phyloP scores from a whole-genome alignment of 2,329 filamentous ascomycete genomes.

The Ascochyta lentis region DNA sequence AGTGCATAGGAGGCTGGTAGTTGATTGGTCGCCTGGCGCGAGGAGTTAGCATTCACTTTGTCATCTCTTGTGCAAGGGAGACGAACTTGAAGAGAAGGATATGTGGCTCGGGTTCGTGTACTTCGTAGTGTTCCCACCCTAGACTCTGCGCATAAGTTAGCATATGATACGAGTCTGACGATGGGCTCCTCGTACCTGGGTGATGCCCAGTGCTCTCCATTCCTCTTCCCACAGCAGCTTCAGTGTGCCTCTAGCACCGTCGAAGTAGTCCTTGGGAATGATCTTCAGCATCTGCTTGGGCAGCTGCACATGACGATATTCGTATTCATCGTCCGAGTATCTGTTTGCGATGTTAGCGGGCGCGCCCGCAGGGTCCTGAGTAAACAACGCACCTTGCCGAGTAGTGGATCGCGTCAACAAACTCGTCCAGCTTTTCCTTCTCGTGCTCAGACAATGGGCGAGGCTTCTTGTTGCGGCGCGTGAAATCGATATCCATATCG shows the following conservation, averaged over 20 bases:
- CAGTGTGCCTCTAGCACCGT: slow-evolving; percentile 84
- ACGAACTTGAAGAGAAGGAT: slow-evolving; percentile 98
- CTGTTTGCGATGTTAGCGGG: slow-evolving; percentile 57
- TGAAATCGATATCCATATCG: slow-evolving; percentile 74
- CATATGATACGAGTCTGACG: neutral
- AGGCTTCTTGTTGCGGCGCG: slow-evolving; percentile 84
- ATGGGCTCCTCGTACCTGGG: slow-evolving; percentile 70
- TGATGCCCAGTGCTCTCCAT: slow-evolving; percentile 96
- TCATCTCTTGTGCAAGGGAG: neutral
- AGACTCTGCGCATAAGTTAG: slow-evolving; percentile 70
- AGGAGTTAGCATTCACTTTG: slow-evolving; percentile 4
- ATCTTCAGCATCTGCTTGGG: slow-evolving; percentile 98
- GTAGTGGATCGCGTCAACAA: slow-evolving; percentile 93
- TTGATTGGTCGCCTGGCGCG: slow-evolving; percentile 76
- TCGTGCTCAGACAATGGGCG: slow-evolving; percentile 81
- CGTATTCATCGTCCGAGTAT: slow-evolving; percentile 90
- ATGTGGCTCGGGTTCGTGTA: slow-evolving; percentile 97
- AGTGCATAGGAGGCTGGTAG: slow-evolving; percentile 72
- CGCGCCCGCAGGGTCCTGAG: slow-evolving; percentile 20
- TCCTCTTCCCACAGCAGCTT: slow-evolving; percentile 98
- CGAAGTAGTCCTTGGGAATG: slow-evolving; percentile 94
- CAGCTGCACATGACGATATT: slow-evolving; percentile 97
- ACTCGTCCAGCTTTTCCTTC: slow-evolving; percentile 85
- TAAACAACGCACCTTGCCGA: slow-evolving; percentile 74
- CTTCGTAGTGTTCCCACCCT: slow-evolving; percentile 99